Percentiles rank a stretch among this genome's conserved stretches.
Evolutionary conservation across 345 rosid species (phyloP).

Genomic region (Lepidium aucheri): DNA sequence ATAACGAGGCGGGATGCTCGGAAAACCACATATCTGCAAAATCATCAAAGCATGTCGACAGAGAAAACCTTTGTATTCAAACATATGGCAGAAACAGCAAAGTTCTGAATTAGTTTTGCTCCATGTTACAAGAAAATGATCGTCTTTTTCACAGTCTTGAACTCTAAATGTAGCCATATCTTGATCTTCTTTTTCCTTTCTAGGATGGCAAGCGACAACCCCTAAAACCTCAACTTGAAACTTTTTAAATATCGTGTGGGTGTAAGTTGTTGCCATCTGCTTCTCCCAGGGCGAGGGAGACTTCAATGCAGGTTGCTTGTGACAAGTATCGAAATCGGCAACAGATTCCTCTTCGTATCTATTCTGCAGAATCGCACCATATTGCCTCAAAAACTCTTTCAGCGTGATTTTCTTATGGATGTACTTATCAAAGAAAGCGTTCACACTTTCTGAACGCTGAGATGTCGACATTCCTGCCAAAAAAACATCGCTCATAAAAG

Average conservation of each 20-base stretch:
- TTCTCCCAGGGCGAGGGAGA: conserved; percentile 74
- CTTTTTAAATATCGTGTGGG: conserved; percentile 56
- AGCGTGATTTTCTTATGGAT: conserved; percentile 52
- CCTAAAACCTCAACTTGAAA: conserved; percentile 66
- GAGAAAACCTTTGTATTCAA: conserved; percentile 55
- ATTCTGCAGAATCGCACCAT: conserved; percentile 45
- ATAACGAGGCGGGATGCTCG: conserved; percentile 45
- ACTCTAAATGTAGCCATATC: conserved; percentile 41
- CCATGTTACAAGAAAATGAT: conserved; percentile 46
- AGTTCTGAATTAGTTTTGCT: conserved; percentile 39
- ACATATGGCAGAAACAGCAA: conserved; percentile 48
- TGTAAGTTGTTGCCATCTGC: conserved; percentile 47
- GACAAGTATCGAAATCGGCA: conserved; percentile 63
- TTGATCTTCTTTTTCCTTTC: conserved; percentile 45
- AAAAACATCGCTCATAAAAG: conserved; percentile 36
- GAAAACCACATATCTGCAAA: conserved; percentile 57
- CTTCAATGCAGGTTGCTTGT: conserved; percentile 54
- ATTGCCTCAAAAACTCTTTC: conserved; percentile 54
- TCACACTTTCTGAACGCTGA: conserved; percentile 55
- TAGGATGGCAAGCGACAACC: conserved; percentile 62
- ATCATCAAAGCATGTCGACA: conserved; percentile 66
- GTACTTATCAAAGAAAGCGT: conserved; percentile 53
- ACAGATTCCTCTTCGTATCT: conserved; percentile 59
- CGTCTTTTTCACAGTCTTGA: conserved; percentile 54
- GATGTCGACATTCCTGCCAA: conserved; percentile 52